Evolutionary conservation across 2,329 filamentous ascomycete genomes (phyloP), one percentile per base, ranked within the genome.

Genomic region (Mycosphaerella arachidis): DNA sequence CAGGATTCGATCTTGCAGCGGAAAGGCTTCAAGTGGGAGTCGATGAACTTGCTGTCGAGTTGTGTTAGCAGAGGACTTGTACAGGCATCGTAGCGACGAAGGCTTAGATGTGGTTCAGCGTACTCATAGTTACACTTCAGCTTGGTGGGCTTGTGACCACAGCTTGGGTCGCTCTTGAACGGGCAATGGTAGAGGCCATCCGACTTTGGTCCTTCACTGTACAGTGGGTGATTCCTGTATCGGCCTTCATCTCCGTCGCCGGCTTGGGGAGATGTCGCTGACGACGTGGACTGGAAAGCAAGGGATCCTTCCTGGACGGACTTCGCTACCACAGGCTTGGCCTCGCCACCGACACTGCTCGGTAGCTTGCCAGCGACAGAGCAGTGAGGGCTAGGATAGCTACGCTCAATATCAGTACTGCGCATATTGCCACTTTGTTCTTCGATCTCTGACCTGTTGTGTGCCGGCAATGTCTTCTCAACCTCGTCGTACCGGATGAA

Each of bases 121-220:
- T 88, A 96, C 92, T 97, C 92, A 74, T 97, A 97, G 79, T 96
- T 96, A 86, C 93, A 97, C 85, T 97, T 97, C 69, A 97, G 89
- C 80, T 95, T 94, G 72, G 95, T 94, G 45, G 92, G 86, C 78
- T 90, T 90, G 85, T 97, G 93, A 76, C 85, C 89, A 84, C 93
- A 97, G 71, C 86, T 82, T 6, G 69, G 63, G 54, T 83, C 78
- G 59, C 81, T 79, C 74, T 89, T 86, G 82, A 89, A 94, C 6
- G 93, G 93, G 82, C 93, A 97, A 79, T 96, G 91, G 79, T 94
- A 97, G 60, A 95, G 84, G 72, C 91, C 92, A 76, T 96, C 91
- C 35, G 81, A 74, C 45, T 82, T 76, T 9, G 87, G 84, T 51
- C 78, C 77, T 57, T 85, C 85, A 73, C 87, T 87, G 80, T 92